phyloP scores from a whole-genome alignment of 2,329 filamentous ascomycete genomes.

The Botrytis pseudocinerea region DNA sequence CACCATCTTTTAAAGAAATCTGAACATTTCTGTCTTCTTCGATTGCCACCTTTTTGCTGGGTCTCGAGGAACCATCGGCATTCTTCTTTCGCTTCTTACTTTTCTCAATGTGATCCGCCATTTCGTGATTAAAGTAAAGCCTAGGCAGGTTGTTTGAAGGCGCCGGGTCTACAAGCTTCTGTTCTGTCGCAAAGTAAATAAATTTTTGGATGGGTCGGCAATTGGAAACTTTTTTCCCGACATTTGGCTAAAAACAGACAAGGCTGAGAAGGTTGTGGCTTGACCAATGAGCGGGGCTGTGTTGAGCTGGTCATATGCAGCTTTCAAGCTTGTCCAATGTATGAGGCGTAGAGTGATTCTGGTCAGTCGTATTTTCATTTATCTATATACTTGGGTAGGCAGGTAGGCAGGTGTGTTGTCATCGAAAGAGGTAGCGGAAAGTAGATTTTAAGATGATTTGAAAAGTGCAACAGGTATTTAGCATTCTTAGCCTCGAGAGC shows the following conservation, averaged over 20 bases:
- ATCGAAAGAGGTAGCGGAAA: not conserved
- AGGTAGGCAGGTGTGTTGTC: not conserved
- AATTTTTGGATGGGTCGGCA: conserved; percentile 18
- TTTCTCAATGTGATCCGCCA: conserved; percentile 38
- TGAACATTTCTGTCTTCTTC: conserved; percentile 45
- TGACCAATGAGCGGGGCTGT: not conserved
- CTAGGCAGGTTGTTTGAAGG: not conserved
- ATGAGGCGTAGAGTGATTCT: not conserved
- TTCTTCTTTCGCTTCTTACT: conserved; percentile 55
- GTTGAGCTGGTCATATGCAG: not conserved
- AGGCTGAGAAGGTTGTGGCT: conserved; percentile 8
- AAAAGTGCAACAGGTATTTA: not conserved
- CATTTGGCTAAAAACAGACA: conserved; percentile 15
- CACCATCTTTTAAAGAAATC: conserved; percentile 49
- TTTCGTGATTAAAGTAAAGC: conserved; percentile 23
- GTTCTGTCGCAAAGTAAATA: conserved; percentile 16
- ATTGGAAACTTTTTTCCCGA: conserved; percentile 27
- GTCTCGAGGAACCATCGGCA: conserved; percentile 43
- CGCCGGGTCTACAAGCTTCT: not conserved
- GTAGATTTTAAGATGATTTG: not conserved
- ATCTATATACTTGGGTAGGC: too few species aligned
- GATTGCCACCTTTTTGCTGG: conserved; percentile 56
- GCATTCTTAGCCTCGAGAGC: not conserved
- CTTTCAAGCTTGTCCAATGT: not conserved
- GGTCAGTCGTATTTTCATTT: too few species aligned